Percentiles rank a stretch among this genome's conserved stretches.
Conservation (phyloP, 2,329 filamentous ascomycete genomes). For the Dryadomyces quercivorus region DNA sequence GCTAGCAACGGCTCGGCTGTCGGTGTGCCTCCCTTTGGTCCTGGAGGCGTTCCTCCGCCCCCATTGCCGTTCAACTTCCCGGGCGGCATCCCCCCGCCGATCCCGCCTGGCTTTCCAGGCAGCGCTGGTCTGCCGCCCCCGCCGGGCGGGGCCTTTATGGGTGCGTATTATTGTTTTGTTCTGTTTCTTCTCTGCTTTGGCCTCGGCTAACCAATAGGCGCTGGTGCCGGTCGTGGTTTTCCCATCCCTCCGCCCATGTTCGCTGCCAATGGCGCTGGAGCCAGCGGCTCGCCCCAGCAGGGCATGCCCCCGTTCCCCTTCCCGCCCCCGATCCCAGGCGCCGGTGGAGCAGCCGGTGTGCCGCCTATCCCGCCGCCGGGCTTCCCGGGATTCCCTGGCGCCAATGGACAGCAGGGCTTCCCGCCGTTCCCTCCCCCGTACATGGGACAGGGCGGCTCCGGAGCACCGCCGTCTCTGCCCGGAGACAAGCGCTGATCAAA, state of each 20-base stretch:
- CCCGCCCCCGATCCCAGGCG: constrained; percentile 15
- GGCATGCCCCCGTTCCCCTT: constrained; percentile 37
- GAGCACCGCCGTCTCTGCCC: constrained; percentile 20
- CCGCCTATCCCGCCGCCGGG: constrained; percentile 21
- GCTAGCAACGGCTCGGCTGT: constrained; percentile 7
- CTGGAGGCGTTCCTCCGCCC: constrained; percentile 17
- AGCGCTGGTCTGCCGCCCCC: constrained; percentile 13
- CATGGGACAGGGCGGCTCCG: constrained; percentile 23
- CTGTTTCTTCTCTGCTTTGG: neutral
- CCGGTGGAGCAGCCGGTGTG: constrained; percentile 1
- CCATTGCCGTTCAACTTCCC: constrained; percentile 25
- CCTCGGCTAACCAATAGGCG: neutral
- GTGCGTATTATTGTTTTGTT: neutral
- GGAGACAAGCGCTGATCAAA: constrained; percentile 19
- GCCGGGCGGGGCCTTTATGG: constrained; percentile 7
- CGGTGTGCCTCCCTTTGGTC: constrained; percentile 1
- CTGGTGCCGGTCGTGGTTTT: constrained; percentile 6
- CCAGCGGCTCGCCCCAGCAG: constrained; percentile 12
- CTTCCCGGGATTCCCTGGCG: constrained; percentile 24
- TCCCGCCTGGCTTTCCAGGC: constrained; percentile 9
- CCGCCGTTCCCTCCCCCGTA: constrained; percentile 23
- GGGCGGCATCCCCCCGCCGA: constrained; percentile 19
- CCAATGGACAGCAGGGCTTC: constrained; percentile 19
- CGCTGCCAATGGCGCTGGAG: constrained; percentile 11
- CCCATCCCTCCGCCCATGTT: constrained; percentile 34